Conservation (phyloP, 2,329 filamentous ascomycete species). For the Rhinocladiella mackenziei region DNA sequence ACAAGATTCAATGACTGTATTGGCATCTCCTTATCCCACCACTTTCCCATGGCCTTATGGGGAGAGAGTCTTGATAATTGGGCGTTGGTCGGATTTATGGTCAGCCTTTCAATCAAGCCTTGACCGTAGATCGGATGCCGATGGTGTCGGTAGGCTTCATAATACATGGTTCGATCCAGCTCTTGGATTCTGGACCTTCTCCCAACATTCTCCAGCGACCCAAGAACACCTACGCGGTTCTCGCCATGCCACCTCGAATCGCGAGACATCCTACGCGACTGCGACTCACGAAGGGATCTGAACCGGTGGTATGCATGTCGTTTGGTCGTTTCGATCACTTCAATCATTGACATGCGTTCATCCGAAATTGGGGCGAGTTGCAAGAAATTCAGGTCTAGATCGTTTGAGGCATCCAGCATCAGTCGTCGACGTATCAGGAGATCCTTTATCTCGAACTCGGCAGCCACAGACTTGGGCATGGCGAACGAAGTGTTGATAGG, state of each 20-base stretch:
- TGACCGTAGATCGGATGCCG: conserved; percentile 77
- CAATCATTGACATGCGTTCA: conserved; percentile 58
- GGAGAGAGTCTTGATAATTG: conserved; percentile 59
- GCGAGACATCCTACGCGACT: conserved; percentile 53
- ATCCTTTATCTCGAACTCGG: conserved; percentile 70
- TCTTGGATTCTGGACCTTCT: conserved; percentile 70
- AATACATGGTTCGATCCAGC: conserved; percentile 72
- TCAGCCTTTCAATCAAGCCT: conserved; percentile 70
- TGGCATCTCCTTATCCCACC: conserved; percentile 18
- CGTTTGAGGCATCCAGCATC: conserved; percentile 54
- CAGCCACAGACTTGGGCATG: conserved; percentile 73
- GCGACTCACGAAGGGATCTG: conserved; percentile 66
- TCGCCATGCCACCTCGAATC: conserved; percentile 21
- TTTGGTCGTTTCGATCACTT: conserved; percentile 54
- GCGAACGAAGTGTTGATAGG: conserved; percentile 96
- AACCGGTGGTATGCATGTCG: conserved; percentile 68
- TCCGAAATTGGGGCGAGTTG: conserved; percentile 71
- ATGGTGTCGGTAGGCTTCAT: conserved; percentile 76
- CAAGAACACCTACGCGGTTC: conserved; percentile 56
- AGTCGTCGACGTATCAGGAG: conserved; percentile 64
- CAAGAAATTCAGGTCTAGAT: conserved; percentile 69
- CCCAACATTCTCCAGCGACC: conserved; percentile 67
- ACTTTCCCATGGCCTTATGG: conserved; percentile 46
- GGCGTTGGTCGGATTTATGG: conserved; percentile 57
- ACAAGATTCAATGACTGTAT: conserved; percentile 60